phyloP scores from a whole-genome alignment of 441 rosid species.

The Pelargonium australe region DNA sequence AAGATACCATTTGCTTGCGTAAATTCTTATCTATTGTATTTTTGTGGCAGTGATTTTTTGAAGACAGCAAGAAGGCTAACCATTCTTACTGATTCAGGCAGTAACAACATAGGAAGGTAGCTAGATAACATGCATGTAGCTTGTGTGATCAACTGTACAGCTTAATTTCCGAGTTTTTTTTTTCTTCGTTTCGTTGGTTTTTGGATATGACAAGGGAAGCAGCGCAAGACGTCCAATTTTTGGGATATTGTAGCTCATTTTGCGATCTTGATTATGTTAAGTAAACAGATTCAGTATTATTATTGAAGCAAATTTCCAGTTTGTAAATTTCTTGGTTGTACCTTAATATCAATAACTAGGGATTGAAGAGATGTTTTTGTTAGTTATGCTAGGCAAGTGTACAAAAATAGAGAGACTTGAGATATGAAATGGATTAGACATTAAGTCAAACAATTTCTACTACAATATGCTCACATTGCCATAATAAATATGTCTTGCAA shows the following conservation, averaged over 20 bases:
- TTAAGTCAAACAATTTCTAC: too few relatives aligned
- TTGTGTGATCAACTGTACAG: slow-evolving; percentile 5
- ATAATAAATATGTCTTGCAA: too few relatives aligned
- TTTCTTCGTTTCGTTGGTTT: not conserved
- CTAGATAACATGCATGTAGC: slow-evolving; percentile 6
- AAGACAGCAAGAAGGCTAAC: slow-evolving; percentile 68
- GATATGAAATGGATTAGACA: too few relatives aligned
- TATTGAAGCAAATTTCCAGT: not conserved
- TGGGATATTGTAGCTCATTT: not conserved
- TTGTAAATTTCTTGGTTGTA: not conserved
- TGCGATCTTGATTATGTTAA: not conserved
- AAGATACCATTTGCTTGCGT: not conserved
- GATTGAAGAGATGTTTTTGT: too few relatives aligned
- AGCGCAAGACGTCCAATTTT: too few relatives aligned
- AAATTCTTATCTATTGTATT: not conserved
- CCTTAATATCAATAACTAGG: not conserved
- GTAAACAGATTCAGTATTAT: not conserved
- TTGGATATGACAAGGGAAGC: not conserved
- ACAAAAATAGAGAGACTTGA: too few relatives aligned
- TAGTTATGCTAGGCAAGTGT: too few relatives aligned
- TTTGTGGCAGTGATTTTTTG: slow-evolving; percentile 52
- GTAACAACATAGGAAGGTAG: slow-evolving; percentile 53
- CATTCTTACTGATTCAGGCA: slow-evolving; percentile 47
- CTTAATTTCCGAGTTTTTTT: not conserved
- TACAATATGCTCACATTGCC: too few relatives aligned